Evolutionary conservation across 2,329 filamentous ascomycete species (phyloP).

Genomic region (Madurella fahalii): DNA sequence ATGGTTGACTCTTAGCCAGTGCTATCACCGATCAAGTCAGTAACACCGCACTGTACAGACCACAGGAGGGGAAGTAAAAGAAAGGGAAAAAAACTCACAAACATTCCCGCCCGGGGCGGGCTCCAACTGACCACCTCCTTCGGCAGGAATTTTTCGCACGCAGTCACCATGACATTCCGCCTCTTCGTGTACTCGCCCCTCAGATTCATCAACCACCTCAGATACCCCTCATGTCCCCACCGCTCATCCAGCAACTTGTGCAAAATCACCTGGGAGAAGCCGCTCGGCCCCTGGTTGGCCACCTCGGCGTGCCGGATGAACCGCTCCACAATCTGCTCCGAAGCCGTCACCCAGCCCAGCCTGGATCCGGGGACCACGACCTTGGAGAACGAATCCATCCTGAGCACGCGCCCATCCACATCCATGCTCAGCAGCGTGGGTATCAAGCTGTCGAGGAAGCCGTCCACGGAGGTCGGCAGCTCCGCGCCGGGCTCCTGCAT

Average conservation of each 20-base stretch:
- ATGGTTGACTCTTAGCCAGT: conserved; percentile 70
- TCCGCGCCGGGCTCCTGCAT: conserved; percentile 62
- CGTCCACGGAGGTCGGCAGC: conserved; percentile 56
- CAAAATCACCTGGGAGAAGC: conserved; percentile 76
- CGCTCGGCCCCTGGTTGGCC: conserved; percentile 78
- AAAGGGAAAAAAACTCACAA: conserved; percentile 54
- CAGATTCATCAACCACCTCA: conserved; percentile 84
- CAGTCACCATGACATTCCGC: conserved; percentile 69
- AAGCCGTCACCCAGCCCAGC: conserved; percentile 84
- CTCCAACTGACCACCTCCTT: conserved; percentile 72
- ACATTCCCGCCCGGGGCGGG: conserved; percentile 86
- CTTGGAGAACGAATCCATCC: conserved; percentile 92
- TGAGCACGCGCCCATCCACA: conserved; percentile 79
- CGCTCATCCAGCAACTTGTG: conserved; percentile 89
- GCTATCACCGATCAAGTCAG: conserved; percentile 36
- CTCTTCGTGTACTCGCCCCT: conserved; percentile 76
- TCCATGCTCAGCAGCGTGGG: conserved; percentile 79
- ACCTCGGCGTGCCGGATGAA: conserved; percentile 80
- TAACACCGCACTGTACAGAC: background rate
- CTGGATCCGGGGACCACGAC: conserved; percentile 79
- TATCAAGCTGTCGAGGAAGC: conserved; percentile 69
- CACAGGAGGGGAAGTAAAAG: conserved; percentile 1
- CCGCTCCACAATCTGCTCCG: conserved; percentile 76
- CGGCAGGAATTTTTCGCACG: conserved; percentile 76
- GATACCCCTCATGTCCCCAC: conserved; percentile 88